phyloP scores from a whole-genome alignment of 306 rosid genomes.

The Rosa lucieae region DNA sequence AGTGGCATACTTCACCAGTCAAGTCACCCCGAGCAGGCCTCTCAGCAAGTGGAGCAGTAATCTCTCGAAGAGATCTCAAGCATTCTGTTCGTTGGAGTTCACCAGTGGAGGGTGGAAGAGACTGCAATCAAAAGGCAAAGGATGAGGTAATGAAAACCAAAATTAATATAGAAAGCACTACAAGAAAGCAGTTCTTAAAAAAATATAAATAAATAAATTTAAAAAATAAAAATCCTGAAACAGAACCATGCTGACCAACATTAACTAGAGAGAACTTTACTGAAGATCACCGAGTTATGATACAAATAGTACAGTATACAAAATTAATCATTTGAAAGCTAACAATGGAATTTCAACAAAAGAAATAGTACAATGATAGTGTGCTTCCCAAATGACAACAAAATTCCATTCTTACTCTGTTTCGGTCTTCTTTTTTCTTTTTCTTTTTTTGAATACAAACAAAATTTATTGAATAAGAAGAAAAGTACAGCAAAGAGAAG shows the following conservation, averaged over 20 bases:
- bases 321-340: neutral
- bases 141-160: neutral
- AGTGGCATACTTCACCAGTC: constrained; percentile 98
- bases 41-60: constrained; percentile 84
- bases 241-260: neutral
- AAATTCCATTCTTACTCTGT: neutral
- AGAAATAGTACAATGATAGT: neutral
- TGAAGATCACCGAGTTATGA: neutral
- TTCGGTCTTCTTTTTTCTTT: neutral
- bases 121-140: constrained; percentile 49
- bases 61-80: constrained; percentile 85
- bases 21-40: constrained; percentile 98
- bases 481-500: neutral
- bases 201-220: neutral
- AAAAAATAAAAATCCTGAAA: neutral
- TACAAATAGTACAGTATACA: neutral
- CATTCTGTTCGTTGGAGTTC: constrained; percentile 95
- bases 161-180: neutral
- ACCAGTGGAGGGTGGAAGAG: constrained; percentile 75
- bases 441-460: too few relatives aligned
- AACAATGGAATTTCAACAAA: neutral
- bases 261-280: neutral
- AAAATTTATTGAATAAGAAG: too few relatives aligned
- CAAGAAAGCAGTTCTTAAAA: neutral
- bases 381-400: neutral